These are phyloP conservation scores for Fraxinus floribunda DNA, from an alignment of 305 asterid species.

Conservation along the genomic window DNA sequence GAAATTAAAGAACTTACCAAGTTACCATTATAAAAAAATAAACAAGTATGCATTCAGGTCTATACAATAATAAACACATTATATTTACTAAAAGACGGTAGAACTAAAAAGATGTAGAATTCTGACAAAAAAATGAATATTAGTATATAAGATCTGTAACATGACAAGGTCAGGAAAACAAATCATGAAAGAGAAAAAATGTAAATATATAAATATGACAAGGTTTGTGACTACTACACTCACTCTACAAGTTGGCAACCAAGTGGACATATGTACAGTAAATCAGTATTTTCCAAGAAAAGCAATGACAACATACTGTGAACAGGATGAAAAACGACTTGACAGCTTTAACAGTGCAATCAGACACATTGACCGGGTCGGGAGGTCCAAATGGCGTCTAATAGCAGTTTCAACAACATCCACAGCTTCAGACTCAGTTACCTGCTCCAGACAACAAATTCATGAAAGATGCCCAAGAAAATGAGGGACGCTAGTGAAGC, in stretches of 20 bases:
- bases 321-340: constrained; percentile 79
- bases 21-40: background rate
- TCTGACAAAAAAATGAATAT: background rate
- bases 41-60: background rate
- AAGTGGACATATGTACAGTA: constrained; percentile 9
- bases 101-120: constrained; percentile 15
- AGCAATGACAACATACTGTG: constrained; percentile 57
- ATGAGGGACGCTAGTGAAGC: constrained; percentile 14
- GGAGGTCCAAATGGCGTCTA: constrained; percentile 62
- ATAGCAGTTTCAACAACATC: constrained; percentile 77
- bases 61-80: background rate
- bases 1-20: constrained; percentile 9
- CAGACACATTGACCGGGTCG: constrained; percentile 86
- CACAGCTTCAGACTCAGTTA: constrained; percentile 85
- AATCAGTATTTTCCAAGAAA: constrained; percentile 14
- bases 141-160: background rate
- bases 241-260: constrained; percentile 2
- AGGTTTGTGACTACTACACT: constrained; percentile 3
- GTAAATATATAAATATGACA: constrained; percentile 3
- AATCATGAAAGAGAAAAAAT: background rate
- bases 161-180: constrained; percentile 19
- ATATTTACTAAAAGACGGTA: constrained; percentile 5
- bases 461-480: constrained; percentile 21
- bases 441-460: constrained; percentile 56
- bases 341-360: constrained; percentile 90